These are phyloP conservation scores for Gossypium arboreum DNA, from an alignment of 345 rosid genomes.

Conservation along the genomic window DNA sequence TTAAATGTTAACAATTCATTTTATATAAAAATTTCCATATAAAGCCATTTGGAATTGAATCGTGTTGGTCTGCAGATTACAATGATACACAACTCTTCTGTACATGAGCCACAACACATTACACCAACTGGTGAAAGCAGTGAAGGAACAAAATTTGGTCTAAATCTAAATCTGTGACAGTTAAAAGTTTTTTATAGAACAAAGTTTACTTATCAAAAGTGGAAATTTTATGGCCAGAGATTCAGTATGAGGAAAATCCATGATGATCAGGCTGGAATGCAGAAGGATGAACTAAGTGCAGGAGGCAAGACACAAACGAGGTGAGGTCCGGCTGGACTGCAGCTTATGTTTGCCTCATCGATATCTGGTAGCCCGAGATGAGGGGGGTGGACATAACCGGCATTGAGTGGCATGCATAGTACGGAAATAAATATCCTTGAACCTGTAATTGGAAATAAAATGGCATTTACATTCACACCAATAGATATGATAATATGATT, in stretches of 20 bases:
- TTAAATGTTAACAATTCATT: too few species aligned
- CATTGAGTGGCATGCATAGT: constrained; percentile 75
- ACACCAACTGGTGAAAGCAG: constrained; percentile 5
- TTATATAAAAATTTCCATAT: too few species aligned
- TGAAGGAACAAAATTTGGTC: constrained; percentile 5
- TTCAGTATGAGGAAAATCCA: neutral
- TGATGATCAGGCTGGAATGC: constrained; percentile 50
- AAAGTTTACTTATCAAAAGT: neutral
- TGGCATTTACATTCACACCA: neutral
- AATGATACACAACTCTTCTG: neutral
- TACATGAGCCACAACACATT: neutral
- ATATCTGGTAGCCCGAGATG: constrained; percentile 63
- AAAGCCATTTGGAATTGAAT: neutral
- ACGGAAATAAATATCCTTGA: constrained; percentile 73
- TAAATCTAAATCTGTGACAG: neutral
- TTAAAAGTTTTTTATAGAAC: neutral
- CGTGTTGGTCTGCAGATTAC: neutral
- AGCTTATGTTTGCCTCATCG: constrained; percentile 67
- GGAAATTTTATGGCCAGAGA: constrained; percentile 9
- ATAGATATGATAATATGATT: neutral
- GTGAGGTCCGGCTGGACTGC: constrained; percentile 87
- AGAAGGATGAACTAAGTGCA: constrained; percentile 74
- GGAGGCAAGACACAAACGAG: constrained; percentile 90
- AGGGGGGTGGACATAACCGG: constrained; percentile 89
- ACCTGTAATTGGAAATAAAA: constrained; percentile 35